Percentiles rank a stretch among this genome's conserved stretches.
Conservation (phyloP, 2,329 filamentous ascomycete species). For the Xylaria hypoxylon region DNA sequence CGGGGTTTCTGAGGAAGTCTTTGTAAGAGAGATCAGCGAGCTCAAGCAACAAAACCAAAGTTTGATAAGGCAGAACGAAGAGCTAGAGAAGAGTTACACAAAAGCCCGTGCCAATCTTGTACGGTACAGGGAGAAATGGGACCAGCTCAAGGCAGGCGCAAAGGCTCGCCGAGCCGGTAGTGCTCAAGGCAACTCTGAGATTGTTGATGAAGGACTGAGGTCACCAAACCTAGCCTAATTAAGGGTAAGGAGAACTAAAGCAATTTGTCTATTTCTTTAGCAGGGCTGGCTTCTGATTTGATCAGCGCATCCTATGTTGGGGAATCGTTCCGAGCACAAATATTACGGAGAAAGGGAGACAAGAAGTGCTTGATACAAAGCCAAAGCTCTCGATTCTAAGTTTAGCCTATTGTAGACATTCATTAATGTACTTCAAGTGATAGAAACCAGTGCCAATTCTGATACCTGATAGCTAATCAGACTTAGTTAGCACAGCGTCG, state of each 20-base stretch:
- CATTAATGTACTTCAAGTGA: background rate
- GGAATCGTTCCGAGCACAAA: background rate
- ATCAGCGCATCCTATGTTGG: background rate
- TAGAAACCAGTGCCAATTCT: background rate
- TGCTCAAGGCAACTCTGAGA: conserved; percentile 38
- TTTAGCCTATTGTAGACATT: background rate
- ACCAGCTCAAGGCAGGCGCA: conserved; percentile 69
- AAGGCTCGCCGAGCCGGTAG: conserved; percentile 60
- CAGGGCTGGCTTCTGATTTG: background rate
- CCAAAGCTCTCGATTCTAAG: background rate
- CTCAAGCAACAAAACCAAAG: conserved; percentile 74
- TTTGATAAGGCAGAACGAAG: conserved; percentile 70
- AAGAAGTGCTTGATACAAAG: background rate
- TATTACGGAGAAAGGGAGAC: background rate
- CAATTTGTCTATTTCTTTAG: background rate
- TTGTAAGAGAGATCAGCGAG: conserved; percentile 67
- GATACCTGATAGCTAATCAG: background rate
- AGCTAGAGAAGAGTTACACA: conserved; percentile 71
- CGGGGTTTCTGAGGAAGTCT: conserved; percentile 58
- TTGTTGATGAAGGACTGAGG: conserved; percentile 37
- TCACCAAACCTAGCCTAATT: conserved; percentile 36
- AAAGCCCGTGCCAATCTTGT: conserved; percentile 67
- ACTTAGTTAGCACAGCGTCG: background rate
- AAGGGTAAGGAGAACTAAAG: background rate
- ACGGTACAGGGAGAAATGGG: conserved; percentile 71